Conservation (phyloP, 345 rosid genomes). For the Salix arbutifolia region DNA sequence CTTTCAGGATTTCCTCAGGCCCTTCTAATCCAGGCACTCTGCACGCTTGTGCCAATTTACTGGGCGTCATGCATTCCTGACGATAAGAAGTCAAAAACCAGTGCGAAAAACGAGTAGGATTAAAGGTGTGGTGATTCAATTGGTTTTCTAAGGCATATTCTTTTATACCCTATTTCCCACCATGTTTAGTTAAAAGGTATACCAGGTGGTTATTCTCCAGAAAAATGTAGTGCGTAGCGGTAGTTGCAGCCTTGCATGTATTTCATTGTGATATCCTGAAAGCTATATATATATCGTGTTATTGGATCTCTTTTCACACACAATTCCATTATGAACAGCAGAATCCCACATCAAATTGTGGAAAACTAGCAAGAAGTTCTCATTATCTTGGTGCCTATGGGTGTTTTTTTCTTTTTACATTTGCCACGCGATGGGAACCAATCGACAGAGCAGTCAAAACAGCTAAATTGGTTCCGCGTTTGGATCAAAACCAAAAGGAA, state of each 20-base stretch:
- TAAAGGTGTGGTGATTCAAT: not conserved
- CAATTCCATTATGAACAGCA: not conserved
- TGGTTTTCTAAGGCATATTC: not conserved
- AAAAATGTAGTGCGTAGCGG: not conserved
- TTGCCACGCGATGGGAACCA: not conserved
- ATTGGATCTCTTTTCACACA: not conserved
- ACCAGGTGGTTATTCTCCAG: not conserved
- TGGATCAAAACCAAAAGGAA: too few species aligned
- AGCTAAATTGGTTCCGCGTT: too few species aligned
- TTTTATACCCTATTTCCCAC: not conserved
- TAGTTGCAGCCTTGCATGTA: not conserved
- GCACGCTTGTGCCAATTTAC: constrained; percentile 52
- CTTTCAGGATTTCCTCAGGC: constrained; percentile 59
- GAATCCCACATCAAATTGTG: not conserved
- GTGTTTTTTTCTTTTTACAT: too few species aligned
- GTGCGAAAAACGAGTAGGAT: constrained; percentile 31
- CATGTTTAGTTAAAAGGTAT: not conserved
- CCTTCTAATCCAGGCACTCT: constrained; percentile 56
- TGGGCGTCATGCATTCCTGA: constrained; percentile 60
- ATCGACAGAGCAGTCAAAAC: not conserved
- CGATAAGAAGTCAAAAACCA: constrained; percentile 29
- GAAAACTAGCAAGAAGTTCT: not conserved
- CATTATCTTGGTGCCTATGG: not conserved
- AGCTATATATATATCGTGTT: not conserved
- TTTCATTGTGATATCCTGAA: not conserved